phyloP scores from a whole-genome alignment of 805 yeast genomes.

The Pichia sporocuriosa region DNA sequence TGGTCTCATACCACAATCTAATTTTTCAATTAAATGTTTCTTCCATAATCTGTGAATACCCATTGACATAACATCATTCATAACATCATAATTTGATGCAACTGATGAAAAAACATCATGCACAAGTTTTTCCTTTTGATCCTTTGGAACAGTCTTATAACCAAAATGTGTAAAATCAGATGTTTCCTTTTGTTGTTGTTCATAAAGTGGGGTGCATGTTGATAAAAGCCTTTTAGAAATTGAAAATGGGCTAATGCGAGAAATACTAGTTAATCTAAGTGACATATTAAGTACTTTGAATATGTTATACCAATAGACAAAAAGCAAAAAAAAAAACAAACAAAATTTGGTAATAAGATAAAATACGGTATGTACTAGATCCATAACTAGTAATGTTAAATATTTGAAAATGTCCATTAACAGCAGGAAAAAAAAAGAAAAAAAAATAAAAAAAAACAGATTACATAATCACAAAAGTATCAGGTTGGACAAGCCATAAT shows the following conservation, averaged over 20 bases:
- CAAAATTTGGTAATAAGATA: no score
- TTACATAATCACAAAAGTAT: no score
- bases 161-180: constrained; percentile 79
- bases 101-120: constrained; percentile 90
- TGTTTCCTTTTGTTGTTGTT: constrained; percentile 3
- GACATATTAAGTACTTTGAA: constrained; percentile 1
- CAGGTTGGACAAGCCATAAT: no score
- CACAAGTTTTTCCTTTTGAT: constrained; percentile 76
- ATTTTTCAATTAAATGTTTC: constrained; percentile 73
- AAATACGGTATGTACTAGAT: no score
- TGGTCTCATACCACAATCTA: constrained; percentile 92
- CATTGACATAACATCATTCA: constrained; percentile 97
- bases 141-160: constrained; percentile 69
- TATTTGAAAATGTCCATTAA: no score
- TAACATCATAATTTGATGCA: constrained; percentile 87
- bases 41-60: constrained; percentile 97
- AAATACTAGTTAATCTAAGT: neutral
- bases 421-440: no score
- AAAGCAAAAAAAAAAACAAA: no score
- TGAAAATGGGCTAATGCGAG: no score
- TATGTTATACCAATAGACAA: no score
- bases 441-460: no score
- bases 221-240: constrained; percentile 12
- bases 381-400: no score
- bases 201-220: constrained; percentile 5